Evolutionary conservation across 306 rosid genomes (phyloP), one percentile per base, ranked within the genome.

Genomic region (Cicer chorassanicum): DNA sequence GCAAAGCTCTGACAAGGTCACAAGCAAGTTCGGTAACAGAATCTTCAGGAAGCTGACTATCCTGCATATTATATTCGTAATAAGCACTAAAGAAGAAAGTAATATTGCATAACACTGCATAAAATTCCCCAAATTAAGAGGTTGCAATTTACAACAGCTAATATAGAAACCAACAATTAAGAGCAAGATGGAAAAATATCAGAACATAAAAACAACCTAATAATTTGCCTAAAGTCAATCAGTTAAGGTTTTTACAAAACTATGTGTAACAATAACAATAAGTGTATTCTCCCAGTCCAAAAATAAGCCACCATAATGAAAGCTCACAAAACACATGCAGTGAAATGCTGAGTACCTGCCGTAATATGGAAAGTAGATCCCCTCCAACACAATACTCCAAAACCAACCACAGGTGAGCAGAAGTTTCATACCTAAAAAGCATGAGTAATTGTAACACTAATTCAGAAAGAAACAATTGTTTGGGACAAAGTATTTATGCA

Each of bases 331-430:
- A 60, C 6, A 45, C 3, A 66, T 15, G 65, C 34, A 78, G 56
- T 55, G 21, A 72, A 67, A 65, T 7, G 36, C 14, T 24, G 18
- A 14, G 19, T 81, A 94, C 99, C 99, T 94, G 97, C 73, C 84
- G 90, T 72, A 94, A 83, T 68, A 94, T 77, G 77, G 95, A 77
- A 86, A 90, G 87, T 70, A 94, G 73, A 86, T 94, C 92, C 60
- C 99, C 99, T 51, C 99, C 99, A 15, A 94, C 97, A 73, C 97
- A 94, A 64, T 92, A 94, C 86, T 94, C 99, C 84, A 94, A 81
- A 55, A 94, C 93, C 77, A 94, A 82, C 99, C 99, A 94, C 80
- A 94, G 70, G 84, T 94, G 99, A 82, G 99, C 99, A 49, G 97
- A 90, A 39, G 97, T 94, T 86, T 92, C 97, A 54, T 94, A 94